Base-by-base conservation (phyloP, 2,329 filamentous ascomycete genomes). In the Fonsecaea nubica region DNA sequence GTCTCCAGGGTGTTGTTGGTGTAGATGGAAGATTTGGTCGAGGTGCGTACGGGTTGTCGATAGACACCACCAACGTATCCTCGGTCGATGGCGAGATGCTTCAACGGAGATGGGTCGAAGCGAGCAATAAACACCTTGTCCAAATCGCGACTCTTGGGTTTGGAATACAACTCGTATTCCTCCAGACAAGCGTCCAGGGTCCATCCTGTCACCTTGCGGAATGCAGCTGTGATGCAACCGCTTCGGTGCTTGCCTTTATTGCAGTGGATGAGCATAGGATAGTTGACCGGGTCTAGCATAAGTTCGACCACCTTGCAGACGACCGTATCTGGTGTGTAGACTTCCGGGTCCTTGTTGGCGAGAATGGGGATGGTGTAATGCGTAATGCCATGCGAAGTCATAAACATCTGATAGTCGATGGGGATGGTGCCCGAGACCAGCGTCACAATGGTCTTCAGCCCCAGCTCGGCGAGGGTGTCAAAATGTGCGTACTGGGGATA, bases 201-300 rank as follows among this genome's bases (percentile, higher is more conserved):
- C 88, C 91, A 92, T 13, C 90, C 87, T 13, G 87, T 85, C 12
- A 91, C 79, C 76, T 91, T 92, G 69, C 93, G 89, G 69, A 96
- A 85, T 64, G 91, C 89, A 18, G 88, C 93, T 57, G 93, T 86
- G n/a, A 95, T 90, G 75, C 93, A 97, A 25, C 93, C 93, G 18
- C 93, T 97, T 65, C 93, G 90, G 76, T 97, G 93, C 85, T 89
- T 95, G 76, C 93, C 93, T 72, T 96, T 93, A 76, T 97, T 97
- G 84, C 93, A 97, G 78, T 97, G 93, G 55, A 97, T 86, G 45
- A 97, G 83, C 10, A 97, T 79, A 0, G 93, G 93, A 71, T 95
- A 89, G 69, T 96, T 92, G 38, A 83, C 79, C 57, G 85, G 85
- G 74, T 96, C 86, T 61, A 94, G 83, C 48, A 94, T 85, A 50